Evolutionary conservation across 306 rosid genomes (phyloP).

Genomic region (Urtica urens): DNA sequence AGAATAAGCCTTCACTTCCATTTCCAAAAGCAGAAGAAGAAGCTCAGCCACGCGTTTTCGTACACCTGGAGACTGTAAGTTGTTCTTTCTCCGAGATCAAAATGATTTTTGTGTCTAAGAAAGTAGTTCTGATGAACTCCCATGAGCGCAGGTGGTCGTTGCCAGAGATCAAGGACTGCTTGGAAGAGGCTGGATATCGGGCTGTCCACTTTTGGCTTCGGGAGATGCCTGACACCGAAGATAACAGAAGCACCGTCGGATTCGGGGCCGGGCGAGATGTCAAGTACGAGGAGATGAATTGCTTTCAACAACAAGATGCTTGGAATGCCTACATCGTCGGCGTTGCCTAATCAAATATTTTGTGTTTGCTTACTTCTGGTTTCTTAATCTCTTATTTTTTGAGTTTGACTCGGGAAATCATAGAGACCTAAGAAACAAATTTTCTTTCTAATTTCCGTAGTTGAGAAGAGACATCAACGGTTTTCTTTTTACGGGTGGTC

Average conservation of each 20-base stretch:
- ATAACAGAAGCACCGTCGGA: constrained; percentile 43
- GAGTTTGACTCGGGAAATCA: too few species aligned
- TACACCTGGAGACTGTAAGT: constrained; percentile 92
- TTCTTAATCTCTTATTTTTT: too few species aligned
- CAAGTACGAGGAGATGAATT: constrained; percentile 64
- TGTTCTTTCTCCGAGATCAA: too few species aligned
- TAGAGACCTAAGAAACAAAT: too few species aligned
- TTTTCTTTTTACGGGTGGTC: too few species aligned
- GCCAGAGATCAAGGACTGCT: constrained; percentile 87
- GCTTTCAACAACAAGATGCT: constrained; percentile 67
- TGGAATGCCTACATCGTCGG: constrained; percentile 94
- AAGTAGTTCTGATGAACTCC: too few species aligned
- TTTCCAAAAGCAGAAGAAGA: constrained; percentile 59
- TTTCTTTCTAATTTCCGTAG: too few species aligned
- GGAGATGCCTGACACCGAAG: constrained; percentile 61
- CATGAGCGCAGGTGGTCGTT: constrained; percentile 64
- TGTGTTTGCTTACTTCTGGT: background rate
- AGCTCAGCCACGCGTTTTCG: constrained; percentile 74
- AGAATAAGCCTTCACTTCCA: constrained; percentile 86
- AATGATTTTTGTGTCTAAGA: too few species aligned
- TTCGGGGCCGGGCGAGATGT: constrained; percentile 53
- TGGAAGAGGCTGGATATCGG: constrained; percentile 76
- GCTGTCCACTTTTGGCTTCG: constrained; percentile 78
- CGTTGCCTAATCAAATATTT: constrained; percentile 35
- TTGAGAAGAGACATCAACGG: too few species aligned